A percentile compares a stretch with the other conserved stretches of the same genome.
phyloP scores from a whole-genome alignment of 2,329 filamentous ascomycete species.

The Leptographium flavum region DNA sequence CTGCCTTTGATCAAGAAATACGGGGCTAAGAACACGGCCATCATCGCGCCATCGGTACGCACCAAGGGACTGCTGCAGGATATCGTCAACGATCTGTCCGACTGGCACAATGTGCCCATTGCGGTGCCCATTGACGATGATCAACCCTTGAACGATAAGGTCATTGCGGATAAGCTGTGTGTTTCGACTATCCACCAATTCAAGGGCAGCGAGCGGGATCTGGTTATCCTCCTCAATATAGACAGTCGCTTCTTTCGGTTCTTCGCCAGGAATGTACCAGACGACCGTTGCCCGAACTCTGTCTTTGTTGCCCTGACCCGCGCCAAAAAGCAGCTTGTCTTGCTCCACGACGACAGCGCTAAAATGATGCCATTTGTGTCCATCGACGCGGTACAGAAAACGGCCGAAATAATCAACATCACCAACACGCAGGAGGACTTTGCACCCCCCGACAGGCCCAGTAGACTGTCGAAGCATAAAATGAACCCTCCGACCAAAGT shows the following conservation, averaged over 20 bases:
- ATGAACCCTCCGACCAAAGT: not conserved
- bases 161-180: not conserved
- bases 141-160: not conserved
- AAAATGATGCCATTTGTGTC: not conserved
- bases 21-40: not conserved
- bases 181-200: constrained; percentile 2
- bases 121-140: not conserved
- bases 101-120: not conserved
- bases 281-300: constrained; percentile 1
- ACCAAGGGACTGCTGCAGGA: not conserved
- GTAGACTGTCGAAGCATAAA: not conserved
- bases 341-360: not conserved
- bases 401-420: not conserved
- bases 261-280: not conserved
- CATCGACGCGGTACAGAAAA: not conserved
- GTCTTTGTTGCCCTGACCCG: not conserved
- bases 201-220: not conserved
- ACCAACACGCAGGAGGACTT: not conserved
- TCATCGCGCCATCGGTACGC: not conserved
- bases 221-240: not conserved
- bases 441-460: not conserved
- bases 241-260: not conserved
- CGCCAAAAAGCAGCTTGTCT: not conserved
- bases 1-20: not conserved
- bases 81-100: not conserved